Percentiles rank a stretch among this genome's conserved stretches.
phyloP scores from a whole-genome alignment of 768 basidiomycete species.

The Tricholoma terreum region DNA sequence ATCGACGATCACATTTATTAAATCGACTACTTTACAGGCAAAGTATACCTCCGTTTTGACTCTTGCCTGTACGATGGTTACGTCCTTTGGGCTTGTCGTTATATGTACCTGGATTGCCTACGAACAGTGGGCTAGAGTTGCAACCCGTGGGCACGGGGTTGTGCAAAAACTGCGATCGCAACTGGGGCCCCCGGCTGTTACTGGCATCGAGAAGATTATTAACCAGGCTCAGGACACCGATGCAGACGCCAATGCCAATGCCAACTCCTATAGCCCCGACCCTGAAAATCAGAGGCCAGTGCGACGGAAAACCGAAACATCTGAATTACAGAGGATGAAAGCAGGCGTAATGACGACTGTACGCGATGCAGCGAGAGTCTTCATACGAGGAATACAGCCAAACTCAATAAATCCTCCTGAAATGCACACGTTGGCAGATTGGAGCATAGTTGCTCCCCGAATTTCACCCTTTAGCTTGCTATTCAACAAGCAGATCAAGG shows the following conservation, averaged over 20 bases:
- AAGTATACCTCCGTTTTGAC: constrained; percentile 11
- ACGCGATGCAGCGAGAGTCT: neutral
- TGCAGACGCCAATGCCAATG: too few species aligned
- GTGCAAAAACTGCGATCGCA: neutral
- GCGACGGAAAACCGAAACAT: neutral
- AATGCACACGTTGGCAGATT: neutral
- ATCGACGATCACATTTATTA: neutral
- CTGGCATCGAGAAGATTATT: neutral
- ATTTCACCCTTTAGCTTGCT: neutral
- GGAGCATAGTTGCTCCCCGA: neutral
- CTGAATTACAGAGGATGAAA: neutral
- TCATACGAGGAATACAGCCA: neutral
- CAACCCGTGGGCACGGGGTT: neutral
- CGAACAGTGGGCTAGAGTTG: constrained; percentile 9
- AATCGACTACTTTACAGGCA: neutral
- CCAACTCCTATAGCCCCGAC: neutral
- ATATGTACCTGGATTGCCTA: constrained; percentile 14
- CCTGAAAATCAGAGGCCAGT: neutral
- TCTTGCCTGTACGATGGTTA: constrained; percentile 8
- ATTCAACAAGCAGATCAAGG: neutral
- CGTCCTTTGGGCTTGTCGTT: constrained; percentile 12
- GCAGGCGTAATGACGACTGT: neutral
- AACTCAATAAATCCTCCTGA: neutral
- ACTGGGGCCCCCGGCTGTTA: neutral
- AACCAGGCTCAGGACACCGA: neutral